Base-by-base conservation (phyloP, 352 stramenopile genomes). In the Pythium dissotocum region DNA sequence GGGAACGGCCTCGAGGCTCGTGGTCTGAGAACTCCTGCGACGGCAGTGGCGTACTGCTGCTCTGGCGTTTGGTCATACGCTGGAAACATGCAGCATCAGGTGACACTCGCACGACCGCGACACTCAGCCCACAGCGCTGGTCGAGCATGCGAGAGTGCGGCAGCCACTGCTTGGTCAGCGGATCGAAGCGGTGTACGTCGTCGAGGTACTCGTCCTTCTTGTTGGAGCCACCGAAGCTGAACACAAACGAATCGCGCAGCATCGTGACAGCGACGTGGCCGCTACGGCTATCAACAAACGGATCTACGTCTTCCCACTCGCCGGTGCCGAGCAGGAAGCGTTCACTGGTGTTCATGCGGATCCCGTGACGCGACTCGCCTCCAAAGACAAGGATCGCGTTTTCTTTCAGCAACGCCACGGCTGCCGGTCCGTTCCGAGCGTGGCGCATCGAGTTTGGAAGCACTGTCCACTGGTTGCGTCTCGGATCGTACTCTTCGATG, bases 181-280 rank as follows among this genome's bases (percentile, higher is more conserved):
- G 68, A 51, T 93, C 85, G 49, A 83, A 93, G 6, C 82, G 78
- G 38, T 89, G 81, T 12, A 93, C 85, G 9, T 78, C 74, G 55
- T 89, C 79, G 54, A 91, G 49, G 53, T 91, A 89, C 65, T 89
- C 82, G 63, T 93, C 84, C 48, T 89, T 89, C 61, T 89, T 87
- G 68, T 89, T 90, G 32, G 85, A 90, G n/a, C 85, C 85, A 2
- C 85, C 85, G 7, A 91, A 61, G 28, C 75, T 83, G 58, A 89
- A 91, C n/a, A 91, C 51, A 28, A 90, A 93, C 30, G 81, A 88
- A 44, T 91, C 80, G 9, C 75, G 71, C 5, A 91, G 64, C 59
- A 89, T 83, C 6, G 77, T 77, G 30, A 89, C 74, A 0, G 82
- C 85, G 4, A 80, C 81, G 33, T 93, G 85, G 32, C 85, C 85